A percentile compares a stretch with the other conserved stretches of the same genome.
phyloP scores from a whole-genome alignment of 2,329 filamentous ascomycete species.

The Lasiodiplodia sp. region DNA sequence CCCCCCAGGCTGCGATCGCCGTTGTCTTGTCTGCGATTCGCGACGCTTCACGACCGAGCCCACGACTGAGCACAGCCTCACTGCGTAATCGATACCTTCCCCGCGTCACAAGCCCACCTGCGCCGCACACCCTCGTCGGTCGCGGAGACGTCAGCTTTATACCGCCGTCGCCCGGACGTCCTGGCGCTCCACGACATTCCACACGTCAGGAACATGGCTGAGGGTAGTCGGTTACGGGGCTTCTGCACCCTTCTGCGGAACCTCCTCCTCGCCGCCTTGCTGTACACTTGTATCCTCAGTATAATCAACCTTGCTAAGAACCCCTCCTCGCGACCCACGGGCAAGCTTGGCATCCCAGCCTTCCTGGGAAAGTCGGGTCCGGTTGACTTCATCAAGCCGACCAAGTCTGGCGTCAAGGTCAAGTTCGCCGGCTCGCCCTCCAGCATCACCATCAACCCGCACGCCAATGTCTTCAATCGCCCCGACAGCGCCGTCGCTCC shows the following conservation, averaged over 20 bases:
- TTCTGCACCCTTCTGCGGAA: conserved; percentile 52
- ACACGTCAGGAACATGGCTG: conserved; percentile 42
- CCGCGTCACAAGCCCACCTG: conserved; percentile 13
- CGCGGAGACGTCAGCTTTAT: neutral
- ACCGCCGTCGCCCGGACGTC: neutral
- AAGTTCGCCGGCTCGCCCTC: conserved; percentile 52
- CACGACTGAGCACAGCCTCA: conserved; percentile 19
- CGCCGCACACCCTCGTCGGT: conserved; percentile 9
- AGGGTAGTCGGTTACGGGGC: conserved; percentile 41
- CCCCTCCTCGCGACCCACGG: conserved; percentile 48
- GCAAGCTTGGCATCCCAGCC: conserved; percentile 51
- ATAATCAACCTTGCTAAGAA: conserved; percentile 52
- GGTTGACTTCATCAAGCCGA: conserved; percentile 51
- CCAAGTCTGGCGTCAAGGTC: conserved; percentile 50
- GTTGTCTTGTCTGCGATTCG: neutral
- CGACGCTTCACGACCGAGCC: conserved; percentile 14
- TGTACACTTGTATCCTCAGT: conserved; percentile 53
- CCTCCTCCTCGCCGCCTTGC: conserved; percentile 49
- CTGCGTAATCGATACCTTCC: conserved; percentile 7
- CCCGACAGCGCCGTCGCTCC: conserved; percentile 58
- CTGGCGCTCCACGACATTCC: neutral
- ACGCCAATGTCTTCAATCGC: conserved; percentile 63
- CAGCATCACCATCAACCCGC: conserved; percentile 56
- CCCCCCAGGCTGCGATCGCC: neutral
- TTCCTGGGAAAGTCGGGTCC: conserved; percentile 51